A percentile compares a stretch with the other conserved stretches of the same genome.
Evolutionary conservation across 2,329 filamentous ascomycete genomes (phyloP).

Genomic region (Mollisia scopiformis): DNA sequence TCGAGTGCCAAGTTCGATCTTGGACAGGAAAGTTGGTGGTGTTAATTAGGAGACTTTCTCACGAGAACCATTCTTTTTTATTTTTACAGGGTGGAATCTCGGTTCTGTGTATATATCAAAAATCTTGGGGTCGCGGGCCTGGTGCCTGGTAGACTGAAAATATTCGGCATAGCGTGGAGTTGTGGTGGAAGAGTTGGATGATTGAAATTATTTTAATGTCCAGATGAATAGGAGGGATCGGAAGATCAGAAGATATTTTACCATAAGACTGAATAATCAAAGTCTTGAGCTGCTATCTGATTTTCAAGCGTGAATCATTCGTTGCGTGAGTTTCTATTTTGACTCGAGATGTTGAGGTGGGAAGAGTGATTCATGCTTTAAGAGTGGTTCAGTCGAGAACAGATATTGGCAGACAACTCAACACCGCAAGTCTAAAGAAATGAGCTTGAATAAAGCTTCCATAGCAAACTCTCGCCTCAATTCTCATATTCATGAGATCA

Average conservation of each 20-base stretch:
- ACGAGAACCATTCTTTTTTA: constrained; percentile 6
- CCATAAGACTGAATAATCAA: constrained; percentile 5
- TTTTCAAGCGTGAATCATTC: not conserved
- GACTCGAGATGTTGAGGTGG: no score
- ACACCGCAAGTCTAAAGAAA: no score
- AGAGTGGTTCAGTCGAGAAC: no score
- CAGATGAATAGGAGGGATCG: constrained; percentile 6
- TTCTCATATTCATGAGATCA: no score
- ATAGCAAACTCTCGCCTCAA: no score
- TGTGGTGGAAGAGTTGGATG: constrained; percentile 3
- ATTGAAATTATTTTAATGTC: constrained; percentile 18
- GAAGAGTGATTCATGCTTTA: no score
- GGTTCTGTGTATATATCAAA: constrained; percentile 26
- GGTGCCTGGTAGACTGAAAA: constrained; percentile 25
- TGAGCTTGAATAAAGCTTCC: no score
- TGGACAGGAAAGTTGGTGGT: constrained; percentile 34
- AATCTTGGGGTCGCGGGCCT: no score
- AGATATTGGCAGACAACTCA: no score
- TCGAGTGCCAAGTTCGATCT: constrained; percentile 34
- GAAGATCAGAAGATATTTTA: constrained; percentile 16
- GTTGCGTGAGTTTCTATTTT: not conserved
- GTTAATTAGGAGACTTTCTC: constrained; percentile 20
- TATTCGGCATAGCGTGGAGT: constrained; percentile 25
- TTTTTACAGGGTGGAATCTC: constrained; percentile 2
- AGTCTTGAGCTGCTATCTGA: not conserved